Evolutionary conservation across 306 rosid species (phyloP).

Genomic region (Oemleria cerasiformis): DNA sequence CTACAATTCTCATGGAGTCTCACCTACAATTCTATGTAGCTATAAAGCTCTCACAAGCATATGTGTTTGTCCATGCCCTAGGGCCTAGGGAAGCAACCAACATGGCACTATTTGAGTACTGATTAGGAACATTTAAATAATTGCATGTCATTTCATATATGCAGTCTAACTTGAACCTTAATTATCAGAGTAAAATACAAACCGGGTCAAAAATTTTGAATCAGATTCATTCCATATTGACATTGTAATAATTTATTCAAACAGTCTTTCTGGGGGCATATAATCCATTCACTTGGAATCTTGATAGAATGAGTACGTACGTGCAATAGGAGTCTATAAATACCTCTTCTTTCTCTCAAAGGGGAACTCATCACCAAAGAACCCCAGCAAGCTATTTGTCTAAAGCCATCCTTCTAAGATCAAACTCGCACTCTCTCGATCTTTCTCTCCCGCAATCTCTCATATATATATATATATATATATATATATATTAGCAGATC

Average conservation of each 20-base stretch:
- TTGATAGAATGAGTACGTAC: background rate
- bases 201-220: background rate
- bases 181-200: background rate
- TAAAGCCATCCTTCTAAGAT: background rate
- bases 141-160: background rate
- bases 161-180: background rate
- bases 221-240: background rate
- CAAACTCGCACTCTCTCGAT: background rate
- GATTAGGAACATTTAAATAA: background rate
- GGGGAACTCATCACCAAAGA: constrained; percentile 9
- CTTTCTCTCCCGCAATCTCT: background rate
- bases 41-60: background rate
- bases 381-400: constrained; percentile 10
- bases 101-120: background rate
- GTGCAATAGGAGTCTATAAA: constrained; percentile 6
- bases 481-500: background rate
- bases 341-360: background rate
- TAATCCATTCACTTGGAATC: background rate
- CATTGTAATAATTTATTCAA: background rate
- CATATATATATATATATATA: background rate
- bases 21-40: constrained; percentile 10
- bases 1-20: constrained; percentile 17
- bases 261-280: background rate
- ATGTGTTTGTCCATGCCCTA: background rate
- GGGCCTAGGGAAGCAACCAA: background rate